These are phyloP conservation scores for Amniculicola lignicola DNA, from an alignment of 495 filamentous ascomycete species.

Conservation along the genomic window DNA sequence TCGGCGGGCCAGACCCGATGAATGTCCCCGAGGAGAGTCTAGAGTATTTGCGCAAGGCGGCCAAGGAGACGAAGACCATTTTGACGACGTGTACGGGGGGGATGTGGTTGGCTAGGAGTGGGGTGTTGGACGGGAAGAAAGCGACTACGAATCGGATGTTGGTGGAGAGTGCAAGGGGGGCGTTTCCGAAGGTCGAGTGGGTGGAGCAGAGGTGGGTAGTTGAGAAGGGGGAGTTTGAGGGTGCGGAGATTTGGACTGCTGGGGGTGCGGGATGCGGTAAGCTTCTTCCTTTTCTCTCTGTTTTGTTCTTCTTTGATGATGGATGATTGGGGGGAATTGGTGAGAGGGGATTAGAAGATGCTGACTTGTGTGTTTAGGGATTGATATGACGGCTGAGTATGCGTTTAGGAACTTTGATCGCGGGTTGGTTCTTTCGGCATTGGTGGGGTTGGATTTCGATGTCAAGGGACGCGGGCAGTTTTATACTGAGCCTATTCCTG, in stretches of 20 bases:
- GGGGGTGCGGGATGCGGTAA: slow-evolving; percentile 32
- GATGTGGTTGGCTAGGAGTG: slow-evolving; percentile 27
- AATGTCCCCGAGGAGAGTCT: slow-evolving; percentile 24
- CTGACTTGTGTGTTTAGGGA: slow-evolving; percentile 1
- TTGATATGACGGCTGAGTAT: slow-evolving; percentile 21
- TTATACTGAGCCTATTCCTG: slow-evolving; percentile 6
- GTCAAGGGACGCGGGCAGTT: slow-evolving; percentile 7
- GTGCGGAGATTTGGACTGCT: slow-evolving; percentile 28
- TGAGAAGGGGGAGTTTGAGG: slow-evolving; percentile 22
- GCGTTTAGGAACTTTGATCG: slow-evolving; percentile 1
- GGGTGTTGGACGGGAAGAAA: slow-evolving; percentile 29
- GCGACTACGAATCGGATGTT: slow-evolving; percentile 32
- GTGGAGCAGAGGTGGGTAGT: slow-evolving; percentile 31
- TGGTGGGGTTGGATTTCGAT: slow-evolving; percentile 14
- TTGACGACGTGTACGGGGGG: slow-evolving; percentile 29
- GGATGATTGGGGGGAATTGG: not conserved
- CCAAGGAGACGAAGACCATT: slow-evolving; percentile 24
- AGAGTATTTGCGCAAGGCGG: slow-evolving; percentile 25
- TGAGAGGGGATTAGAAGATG: too few species aligned
- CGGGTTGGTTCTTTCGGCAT: not conserved
- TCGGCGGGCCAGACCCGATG: slow-evolving; percentile 20
- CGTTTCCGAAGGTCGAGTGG: slow-evolving; percentile 30
- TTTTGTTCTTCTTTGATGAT: not conserved
- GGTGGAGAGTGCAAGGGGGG: slow-evolving; percentile 9
- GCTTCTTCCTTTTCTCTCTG: not conserved